Percentiles rank a stretch among this genome's conserved stretches.
Conservation (phyloP, 108 stramenopile species). For the Bacterosira constricta region DNA sequence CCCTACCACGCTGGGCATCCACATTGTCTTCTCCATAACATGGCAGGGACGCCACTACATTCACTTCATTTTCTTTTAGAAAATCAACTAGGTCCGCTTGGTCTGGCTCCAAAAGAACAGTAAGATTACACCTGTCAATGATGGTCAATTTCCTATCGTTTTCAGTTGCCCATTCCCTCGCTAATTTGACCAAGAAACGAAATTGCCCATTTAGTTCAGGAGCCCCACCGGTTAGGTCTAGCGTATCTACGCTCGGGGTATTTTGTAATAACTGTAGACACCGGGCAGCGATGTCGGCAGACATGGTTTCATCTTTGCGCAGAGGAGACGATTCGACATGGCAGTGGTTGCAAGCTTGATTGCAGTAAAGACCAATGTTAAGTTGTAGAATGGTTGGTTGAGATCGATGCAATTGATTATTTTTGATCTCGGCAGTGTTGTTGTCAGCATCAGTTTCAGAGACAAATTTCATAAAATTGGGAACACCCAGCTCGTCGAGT, state of each 20-base stretch:
- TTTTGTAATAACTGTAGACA: constrained; percentile 81
- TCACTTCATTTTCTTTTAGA: constrained; percentile 86
- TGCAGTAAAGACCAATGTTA: constrained; percentile 98
- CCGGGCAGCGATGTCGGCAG: constrained; percentile 83
- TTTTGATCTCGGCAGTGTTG: neutral
- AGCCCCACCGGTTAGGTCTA: constrained; percentile 97
- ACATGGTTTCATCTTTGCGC: constrained; percentile 88
- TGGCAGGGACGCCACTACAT: constrained; percentile 90
- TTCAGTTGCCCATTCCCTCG: constrained; percentile 68
- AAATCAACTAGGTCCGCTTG: constrained; percentile 95
- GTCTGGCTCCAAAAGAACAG: constrained; percentile 93
- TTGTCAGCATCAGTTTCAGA: constrained; percentile 27
- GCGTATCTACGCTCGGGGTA: constrained; percentile 82
- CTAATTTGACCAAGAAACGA: constrained; percentile 88
- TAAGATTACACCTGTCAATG: constrained; percentile 98
- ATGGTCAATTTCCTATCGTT: constrained; percentile 67
- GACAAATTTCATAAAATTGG: constrained; percentile 80
- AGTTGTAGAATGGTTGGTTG: constrained; percentile 84
- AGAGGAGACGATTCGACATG: constrained; percentile 96
- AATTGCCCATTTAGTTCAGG: constrained; percentile 94
- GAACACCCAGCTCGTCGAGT: constrained; percentile 81
- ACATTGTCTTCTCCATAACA: constrained; percentile 95
- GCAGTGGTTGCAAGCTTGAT: constrained; percentile 93
- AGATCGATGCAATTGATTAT: constrained; percentile 28
- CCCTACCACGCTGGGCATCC: constrained; percentile 92